Conservation (phyloP, 164 flowering plant genomes). For the Houttuynia cordata region DNA sequence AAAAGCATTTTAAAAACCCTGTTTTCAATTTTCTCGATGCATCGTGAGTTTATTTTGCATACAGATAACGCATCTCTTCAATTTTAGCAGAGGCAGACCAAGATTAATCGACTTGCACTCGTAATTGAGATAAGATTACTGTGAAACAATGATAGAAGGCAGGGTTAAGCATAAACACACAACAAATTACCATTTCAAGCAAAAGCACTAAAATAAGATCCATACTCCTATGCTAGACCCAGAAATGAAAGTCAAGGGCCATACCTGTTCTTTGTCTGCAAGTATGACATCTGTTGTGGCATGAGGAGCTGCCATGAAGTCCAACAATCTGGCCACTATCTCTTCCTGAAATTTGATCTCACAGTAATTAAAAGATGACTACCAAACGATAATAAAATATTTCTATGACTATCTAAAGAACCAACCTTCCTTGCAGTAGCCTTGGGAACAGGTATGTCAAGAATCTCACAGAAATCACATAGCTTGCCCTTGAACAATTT, state of each 20-base stretch:
- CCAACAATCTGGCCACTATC: constrained; percentile 54
- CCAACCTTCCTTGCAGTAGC: constrained; percentile 68
- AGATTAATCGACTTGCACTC: no score
- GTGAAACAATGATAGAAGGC: no score
- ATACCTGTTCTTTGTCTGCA: constrained; percentile 72
- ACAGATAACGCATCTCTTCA: no score
- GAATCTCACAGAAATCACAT: constrained; percentile 70
- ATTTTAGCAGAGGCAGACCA: no score
- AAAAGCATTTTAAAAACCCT: background rate
- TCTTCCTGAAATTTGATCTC: constrained; percentile 59
- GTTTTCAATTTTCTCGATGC: no score
- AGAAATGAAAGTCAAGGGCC: background rate
- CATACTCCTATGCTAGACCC: no score
- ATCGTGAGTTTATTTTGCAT: no score
- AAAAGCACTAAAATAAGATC: no score
- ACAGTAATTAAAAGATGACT: background rate
- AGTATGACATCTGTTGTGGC: constrained; percentile 55
- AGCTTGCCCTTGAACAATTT: constrained; percentile 65
- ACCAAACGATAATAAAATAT: background rate
- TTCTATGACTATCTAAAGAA: background rate
- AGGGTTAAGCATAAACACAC: no score
- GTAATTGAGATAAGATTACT: no score
- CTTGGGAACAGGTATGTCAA: constrained; percentile 63
- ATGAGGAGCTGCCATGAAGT: constrained; percentile 74
- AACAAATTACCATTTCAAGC: no score